Conservation (phyloP, 306 rosid genomes). For the Neltuma alba region DNA sequence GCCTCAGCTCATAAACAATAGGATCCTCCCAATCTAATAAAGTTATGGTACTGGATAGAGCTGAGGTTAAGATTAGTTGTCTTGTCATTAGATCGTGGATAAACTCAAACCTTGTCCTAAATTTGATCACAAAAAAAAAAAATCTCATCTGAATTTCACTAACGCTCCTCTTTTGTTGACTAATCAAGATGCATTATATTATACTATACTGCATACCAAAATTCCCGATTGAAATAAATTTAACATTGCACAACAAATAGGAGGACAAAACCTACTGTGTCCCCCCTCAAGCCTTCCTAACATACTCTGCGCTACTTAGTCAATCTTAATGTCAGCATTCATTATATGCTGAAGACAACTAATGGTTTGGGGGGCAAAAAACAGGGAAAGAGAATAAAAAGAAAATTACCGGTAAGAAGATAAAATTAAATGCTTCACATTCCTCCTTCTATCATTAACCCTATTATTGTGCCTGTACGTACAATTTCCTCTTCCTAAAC, state of each 20-base stretch:
- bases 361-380: neutral
- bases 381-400: neutral
- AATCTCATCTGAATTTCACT: neutral
- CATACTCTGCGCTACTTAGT: neutral
- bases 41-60: no score
- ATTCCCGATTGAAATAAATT: neutral
- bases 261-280: neutral
- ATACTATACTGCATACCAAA: neutral
- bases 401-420: neutral
- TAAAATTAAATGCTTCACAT: neutral
- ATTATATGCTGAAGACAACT: neutral
- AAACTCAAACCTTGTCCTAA: no score
- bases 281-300: neutral
- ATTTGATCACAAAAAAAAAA: no score
- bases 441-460: neutral
- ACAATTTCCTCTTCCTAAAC: constrained; percentile 1
- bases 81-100: no score
- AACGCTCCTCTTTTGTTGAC: neutral
- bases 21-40: no score
- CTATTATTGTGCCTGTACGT: neutral
- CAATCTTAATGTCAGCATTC: neutral
- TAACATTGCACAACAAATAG: neutral
- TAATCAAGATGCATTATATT: neutral
- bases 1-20: no score
- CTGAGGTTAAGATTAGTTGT: no score